phyloP scores from a whole-genome alignment of 2,329 filamentous ascomycete species.

The Talaromyces sp. region DNA sequence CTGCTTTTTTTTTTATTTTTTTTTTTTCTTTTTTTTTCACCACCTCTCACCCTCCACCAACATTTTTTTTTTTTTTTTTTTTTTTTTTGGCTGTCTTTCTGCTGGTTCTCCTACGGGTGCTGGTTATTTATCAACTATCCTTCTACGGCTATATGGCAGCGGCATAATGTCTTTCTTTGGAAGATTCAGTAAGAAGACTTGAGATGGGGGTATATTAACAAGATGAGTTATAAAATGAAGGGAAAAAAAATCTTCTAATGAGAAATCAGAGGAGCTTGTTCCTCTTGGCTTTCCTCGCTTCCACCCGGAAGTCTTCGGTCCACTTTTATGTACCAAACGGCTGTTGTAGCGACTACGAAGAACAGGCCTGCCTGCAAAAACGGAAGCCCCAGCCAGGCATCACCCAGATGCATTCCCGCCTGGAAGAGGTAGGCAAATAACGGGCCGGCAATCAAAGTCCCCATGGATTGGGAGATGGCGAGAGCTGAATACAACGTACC shows the following conservation, averaged over 20 bases:
- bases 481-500: constrained; percentile 33
- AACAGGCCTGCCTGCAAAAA: constrained; percentile 28
- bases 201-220: no score
- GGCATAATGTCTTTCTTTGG: no score
- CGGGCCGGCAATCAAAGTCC: constrained; percentile 28
- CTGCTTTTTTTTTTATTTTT: no score
- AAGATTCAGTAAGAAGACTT: no score
- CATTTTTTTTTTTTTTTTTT: no score
- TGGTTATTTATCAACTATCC: no score
- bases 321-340: constrained; percentile 17
- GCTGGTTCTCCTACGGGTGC: no score
- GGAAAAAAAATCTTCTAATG: background rate
- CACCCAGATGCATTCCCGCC: constrained; percentile 29
- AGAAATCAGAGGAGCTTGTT: constrained; percentile 14
- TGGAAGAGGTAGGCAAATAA: constrained; percentile 31
- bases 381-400: constrained; percentile 31
- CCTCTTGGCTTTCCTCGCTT: background rate
- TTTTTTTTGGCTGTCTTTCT: no score
- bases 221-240: background rate
- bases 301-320: background rate
- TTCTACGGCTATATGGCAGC: no score
- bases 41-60: no score
- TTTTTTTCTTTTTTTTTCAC: no score
- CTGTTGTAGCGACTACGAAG: constrained; percentile 16
- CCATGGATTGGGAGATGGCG: constrained; percentile 25